Evolutionary conservation across 2,329 filamentous ascomycete genomes (phyloP).

Genomic region (Canariomyces notabilis): DNA sequence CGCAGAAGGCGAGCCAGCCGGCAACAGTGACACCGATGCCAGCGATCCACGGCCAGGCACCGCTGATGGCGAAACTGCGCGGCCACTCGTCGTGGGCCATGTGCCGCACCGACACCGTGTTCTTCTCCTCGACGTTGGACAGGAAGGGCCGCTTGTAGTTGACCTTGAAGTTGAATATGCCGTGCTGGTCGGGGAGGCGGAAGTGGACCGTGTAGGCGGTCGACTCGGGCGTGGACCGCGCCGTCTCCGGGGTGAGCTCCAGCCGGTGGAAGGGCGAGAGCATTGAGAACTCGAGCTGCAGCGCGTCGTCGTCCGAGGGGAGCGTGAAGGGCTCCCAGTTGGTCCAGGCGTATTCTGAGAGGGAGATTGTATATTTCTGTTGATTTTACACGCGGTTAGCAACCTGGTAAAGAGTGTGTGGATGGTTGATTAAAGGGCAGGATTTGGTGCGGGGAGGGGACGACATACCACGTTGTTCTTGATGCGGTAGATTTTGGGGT

Average conservation of each 20-base stretch:
- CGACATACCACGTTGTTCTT: constrained; percentile 93
- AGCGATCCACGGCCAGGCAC: constrained; percentile 90
- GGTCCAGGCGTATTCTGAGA: constrained; percentile 78
- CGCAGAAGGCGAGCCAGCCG: constrained; percentile 81
- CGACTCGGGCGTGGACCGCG: constrained; percentile 56
- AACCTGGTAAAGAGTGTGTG: constrained; percentile 28
- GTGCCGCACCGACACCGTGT: constrained; percentile 89
- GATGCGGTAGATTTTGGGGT: constrained; percentile 87
- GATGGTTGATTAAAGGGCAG: constrained; percentile 12
- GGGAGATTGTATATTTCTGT: constrained; percentile 77
- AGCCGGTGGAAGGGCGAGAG: constrained; percentile 95
- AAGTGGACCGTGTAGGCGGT: constrained; percentile 73
- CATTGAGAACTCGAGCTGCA: constrained; percentile 98
- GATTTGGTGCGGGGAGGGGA: neutral
- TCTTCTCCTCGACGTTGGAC: constrained; percentile 86
- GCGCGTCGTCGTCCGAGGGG: constrained; percentile 57
- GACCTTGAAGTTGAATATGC: constrained; percentile 96
- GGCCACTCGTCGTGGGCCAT: constrained; percentile 97
- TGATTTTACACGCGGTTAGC: too few relatives aligned
- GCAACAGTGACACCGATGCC: constrained; percentile 79
- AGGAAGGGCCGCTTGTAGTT: constrained; percentile 97
- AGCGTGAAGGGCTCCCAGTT: constrained; percentile 70
- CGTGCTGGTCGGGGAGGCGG: constrained; percentile 89
- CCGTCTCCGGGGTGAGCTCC: constrained; percentile 50
- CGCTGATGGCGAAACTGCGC: constrained; percentile 81